Conservation (phyloP, 2,329 filamentous ascomycete genomes). For the Ustulina deusta region DNA sequence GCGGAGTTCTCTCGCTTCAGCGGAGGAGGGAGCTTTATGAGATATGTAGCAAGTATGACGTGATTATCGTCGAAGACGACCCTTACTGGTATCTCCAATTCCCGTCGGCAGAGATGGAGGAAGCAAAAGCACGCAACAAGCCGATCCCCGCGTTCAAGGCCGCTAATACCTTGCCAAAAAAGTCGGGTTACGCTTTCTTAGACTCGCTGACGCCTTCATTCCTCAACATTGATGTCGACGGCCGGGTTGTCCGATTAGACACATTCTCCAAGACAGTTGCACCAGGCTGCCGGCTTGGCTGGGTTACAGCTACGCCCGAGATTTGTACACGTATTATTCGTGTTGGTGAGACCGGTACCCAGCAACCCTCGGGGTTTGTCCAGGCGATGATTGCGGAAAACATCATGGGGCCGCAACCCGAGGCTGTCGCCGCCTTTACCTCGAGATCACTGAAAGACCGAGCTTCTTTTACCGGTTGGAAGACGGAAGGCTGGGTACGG, state of each 20-base stretch:
- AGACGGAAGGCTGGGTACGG: constrained; percentile 86
- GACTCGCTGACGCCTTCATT: constrained; percentile 88
- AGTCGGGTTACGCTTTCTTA: constrained; percentile 79
- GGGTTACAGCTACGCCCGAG: constrained; percentile 86
- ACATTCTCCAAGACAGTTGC: constrained; percentile 95
- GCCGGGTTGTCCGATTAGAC: constrained; percentile 88
- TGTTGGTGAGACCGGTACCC: constrained; percentile 81
- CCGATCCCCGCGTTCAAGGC: constrained; percentile 52
- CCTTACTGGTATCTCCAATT: constrained; percentile 97
- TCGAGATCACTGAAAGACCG: constrained; percentile 62
- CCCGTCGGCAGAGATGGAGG: constrained; percentile 71
- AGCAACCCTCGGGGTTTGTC: constrained; percentile 90
- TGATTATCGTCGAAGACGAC: constrained; percentile 93
- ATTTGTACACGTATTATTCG: constrained; percentile 79
- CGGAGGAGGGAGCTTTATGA: constrained; percentile 83
- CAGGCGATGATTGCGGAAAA: constrained; percentile 84
- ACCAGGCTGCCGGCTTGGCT: constrained; percentile 89
- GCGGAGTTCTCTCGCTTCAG: constrained; percentile 77
- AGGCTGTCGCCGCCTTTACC: constrained; percentile 57
- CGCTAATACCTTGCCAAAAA: constrained; percentile 48
- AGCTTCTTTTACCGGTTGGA: constrained; percentile 72
- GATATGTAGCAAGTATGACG: constrained; percentile 84
- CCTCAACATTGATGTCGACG: constrained; percentile 83
- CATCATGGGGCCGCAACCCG: constrained; percentile 76
- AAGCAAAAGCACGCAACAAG: constrained; percentile 62